Evolutionary conservation across 2,329 filamentous ascomycete species (phyloP), one percentile per base, ranked within the genome.

Genomic region (Stagonosporopsis rhizophila): DNA sequence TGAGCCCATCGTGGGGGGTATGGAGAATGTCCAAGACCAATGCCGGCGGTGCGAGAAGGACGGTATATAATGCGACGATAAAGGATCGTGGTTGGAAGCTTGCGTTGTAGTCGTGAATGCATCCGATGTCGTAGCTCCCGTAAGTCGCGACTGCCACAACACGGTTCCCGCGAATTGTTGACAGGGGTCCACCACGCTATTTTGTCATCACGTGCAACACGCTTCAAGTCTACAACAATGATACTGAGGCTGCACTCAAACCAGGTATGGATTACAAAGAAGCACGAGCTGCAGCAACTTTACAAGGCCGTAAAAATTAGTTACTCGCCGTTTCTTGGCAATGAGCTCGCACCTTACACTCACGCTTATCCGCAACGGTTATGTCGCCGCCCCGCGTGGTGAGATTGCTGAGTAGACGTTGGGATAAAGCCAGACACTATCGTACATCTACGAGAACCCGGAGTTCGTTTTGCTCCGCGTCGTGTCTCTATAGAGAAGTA

Each of bases 1-100:
- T 74, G 89, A 88, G 64, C 84, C 82, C 86, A 89, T 88, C 37
- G 64, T 60, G 68, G 42, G 64, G 65, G 60, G 44, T 41, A 14
- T 35, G 19, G 22, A 39, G 23, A 52, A 22, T 20, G 8, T 6
- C 19, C 9, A 22, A 27, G 2, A 11, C 27, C 11, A n/a, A 15
- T 3, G 11, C 19, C 14, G 17, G 27, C 17, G 27, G n/a, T 22
- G 17, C 22, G 27, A 23, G 27, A 34, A 34, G 14, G 32, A 23
- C 9, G 25, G 15, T 1, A 2, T 25, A n/a, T 9, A 42, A 34
- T 49, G 44, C 14, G 44, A 23, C 41, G 14, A 7, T n/a, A 27
- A 35, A 7, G 17, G 22, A 32, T 39, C 12, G 44, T 48, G 32
- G 42, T 23, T 15, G 27, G n/a, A 38, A 55, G 52, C n/a, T 54